Evolutionary conservation across 192 early-diverging fungal genomes (phyloP).

Genomic region (Coemansia sp.): DNA sequence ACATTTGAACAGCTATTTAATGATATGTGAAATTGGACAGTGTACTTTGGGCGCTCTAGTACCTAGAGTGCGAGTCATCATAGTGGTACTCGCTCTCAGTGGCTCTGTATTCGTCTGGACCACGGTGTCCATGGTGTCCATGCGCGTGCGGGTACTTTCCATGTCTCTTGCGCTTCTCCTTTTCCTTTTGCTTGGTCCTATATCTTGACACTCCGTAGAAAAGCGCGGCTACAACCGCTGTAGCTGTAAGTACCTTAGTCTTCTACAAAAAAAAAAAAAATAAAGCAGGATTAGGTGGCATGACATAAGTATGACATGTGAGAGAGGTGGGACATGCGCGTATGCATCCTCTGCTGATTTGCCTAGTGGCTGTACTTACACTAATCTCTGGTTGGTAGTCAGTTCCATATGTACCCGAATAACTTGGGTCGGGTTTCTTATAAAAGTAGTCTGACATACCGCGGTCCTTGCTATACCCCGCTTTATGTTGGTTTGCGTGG

Average conservation of each 20-base stretch:
- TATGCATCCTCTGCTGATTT: not conserved
- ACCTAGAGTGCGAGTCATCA: conserved; percentile 2
- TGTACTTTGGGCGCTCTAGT: not conserved
- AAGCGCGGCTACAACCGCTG: conserved; percentile 21
- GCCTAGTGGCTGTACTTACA: conserved; percentile 23
- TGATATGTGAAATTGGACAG: not conserved
- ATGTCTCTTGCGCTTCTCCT: conserved; percentile 17
- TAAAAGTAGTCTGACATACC: conserved; percentile 43
- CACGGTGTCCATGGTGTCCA: conserved; percentile 8
- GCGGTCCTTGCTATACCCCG: conserved; percentile 10
- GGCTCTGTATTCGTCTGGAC: conserved; percentile 2
- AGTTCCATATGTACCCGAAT: conserved; percentile 38
- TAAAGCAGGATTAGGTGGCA: not conserved
- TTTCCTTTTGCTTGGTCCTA: conserved; percentile 22
- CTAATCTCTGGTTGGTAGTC: conserved; percentile 50
- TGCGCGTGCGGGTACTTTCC: conserved; percentile 25
- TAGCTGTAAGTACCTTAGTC: conserved; percentile 25
- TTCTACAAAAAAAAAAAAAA: conserved; percentile 32
- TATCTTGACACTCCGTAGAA: conserved; percentile 23
- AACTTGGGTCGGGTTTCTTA: conserved; percentile 41
- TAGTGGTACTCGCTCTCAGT: conserved; percentile 1
- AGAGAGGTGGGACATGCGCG: not conserved
- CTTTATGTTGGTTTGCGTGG: not conserved
- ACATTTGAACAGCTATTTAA: not conserved
- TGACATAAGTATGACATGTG: conserved; percentile 4